Percentiles rank a stretch among this genome's conserved stretches.
phyloP scores from a whole-genome alignment of 2,329 filamentous ascomycete genomes.

The Stylonectria norvegica region DNA sequence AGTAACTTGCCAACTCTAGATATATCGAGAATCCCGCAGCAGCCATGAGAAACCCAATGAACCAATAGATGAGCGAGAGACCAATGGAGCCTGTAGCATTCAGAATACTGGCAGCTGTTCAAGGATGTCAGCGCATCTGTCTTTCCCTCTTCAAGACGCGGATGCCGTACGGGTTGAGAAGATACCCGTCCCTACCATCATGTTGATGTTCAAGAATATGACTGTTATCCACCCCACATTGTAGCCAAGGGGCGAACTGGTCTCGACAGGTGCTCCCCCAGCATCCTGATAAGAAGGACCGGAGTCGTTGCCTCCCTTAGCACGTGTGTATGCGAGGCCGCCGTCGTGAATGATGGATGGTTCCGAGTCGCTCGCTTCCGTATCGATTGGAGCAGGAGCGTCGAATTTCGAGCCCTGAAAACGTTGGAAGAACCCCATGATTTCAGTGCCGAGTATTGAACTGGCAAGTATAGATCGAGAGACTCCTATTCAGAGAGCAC shows the following conservation, averaged over 20 bases:
- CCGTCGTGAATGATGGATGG: constrained; percentile 18
- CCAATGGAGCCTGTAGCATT: constrained; percentile 59
- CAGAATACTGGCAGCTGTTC: too few species aligned
- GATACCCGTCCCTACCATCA: constrained; percentile 63
- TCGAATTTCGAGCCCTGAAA: too few species aligned
- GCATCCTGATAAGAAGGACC: constrained; percentile 57
- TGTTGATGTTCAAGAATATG: constrained; percentile 58
- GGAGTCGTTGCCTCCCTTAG: constrained; percentile 46
- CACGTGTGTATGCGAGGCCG: constrained; percentile 16
- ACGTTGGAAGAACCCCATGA: too few species aligned
- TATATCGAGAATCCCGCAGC: constrained; percentile 55
- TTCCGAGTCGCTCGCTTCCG: constrained; percentile 8
- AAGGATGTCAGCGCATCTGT: too few species aligned
- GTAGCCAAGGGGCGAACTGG: constrained; percentile 56
- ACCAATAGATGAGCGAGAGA: constrained; percentile 61
- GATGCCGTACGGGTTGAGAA: constrained; percentile 63
- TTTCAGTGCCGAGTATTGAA: too few species aligned
- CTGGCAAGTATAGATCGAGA: too few species aligned
- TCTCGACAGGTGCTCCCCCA: constrained; percentile 59
- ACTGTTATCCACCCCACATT: constrained; percentile 54
- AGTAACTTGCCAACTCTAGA: constrained; percentile 62
- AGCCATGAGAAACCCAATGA: constrained; percentile 58
- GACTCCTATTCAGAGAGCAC: too few species aligned
- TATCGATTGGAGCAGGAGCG: background rate
- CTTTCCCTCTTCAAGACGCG: too few species aligned